Evolutionary conservation across 1,284 basidiomycete genomes (phyloP), one percentile per base, ranked within the genome.

Genomic region (Cutaneotrichosporon cyanovorans): DNA sequence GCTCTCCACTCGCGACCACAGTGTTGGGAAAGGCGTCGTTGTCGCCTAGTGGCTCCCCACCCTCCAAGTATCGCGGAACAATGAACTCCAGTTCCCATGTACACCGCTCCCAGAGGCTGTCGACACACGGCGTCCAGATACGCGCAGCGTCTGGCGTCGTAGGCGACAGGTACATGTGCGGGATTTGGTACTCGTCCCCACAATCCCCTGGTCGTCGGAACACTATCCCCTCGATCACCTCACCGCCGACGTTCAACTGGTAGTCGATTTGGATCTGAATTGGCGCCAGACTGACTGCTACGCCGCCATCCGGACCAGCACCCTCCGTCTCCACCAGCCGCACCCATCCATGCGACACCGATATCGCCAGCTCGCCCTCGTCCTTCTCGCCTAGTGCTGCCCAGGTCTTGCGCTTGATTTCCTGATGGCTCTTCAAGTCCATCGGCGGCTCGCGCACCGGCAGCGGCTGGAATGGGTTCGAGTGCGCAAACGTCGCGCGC

Each of bases 21-120:
- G 89, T 76, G 4, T 89, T 85, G 2, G 87, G 87, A 20, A 80
- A 78, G n/a, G 74, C 72, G 18, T 65, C 61, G 4, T 60, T 58
- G 38, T 78, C 76, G 16, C 66, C 71, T 30, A 72, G 61, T 40
- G 77, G 75, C 12, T 65, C 59, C 20, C 75, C 76, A n/a, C 74
- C 84, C 61, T 88, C 85, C 10, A 93, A 75, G 58, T 82, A 84
- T 50, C 85, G 81, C 36, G 92, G 92, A 18, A 96, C 92, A 46
- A 97, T 81, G 65, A 96, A 87, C 67, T 97, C 89, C 45, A 98
- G 84, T 65, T 98, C 95, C 95, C 95, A 99, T 3, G 93, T 95
- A 62, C 88, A 96, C 61, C 89, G 83, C 70, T 96, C 93, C 87
- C 90, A 96, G 12, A 93, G 71, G 63, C 82, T 88, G 69, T 99